These are phyloP conservation scores for Camelina hispida DNA, from an alignment of 345 rosid genomes.

Conservation along the genomic window DNA sequence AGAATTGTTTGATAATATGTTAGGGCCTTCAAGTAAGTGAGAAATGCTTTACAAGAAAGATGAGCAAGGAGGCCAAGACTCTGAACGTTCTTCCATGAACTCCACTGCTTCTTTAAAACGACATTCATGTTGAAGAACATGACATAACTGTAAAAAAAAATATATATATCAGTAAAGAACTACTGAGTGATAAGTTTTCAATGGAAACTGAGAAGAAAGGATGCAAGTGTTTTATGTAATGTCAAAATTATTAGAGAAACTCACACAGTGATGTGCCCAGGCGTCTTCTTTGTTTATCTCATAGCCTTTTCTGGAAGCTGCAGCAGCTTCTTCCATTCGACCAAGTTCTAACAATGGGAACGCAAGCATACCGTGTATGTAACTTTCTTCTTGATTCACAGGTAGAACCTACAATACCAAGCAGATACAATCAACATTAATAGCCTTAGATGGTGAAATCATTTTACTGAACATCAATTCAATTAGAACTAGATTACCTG, in stretches of 20 bases:
- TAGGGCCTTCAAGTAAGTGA: slow-evolving; percentile 1
- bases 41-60: slow-evolving; percentile 71
- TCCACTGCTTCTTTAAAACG: slow-evolving; percentile 81
- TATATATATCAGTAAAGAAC: not conserved
- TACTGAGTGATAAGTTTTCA: not conserved
- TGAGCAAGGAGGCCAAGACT: slow-evolving; percentile 68
- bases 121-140: slow-evolving; percentile 81
- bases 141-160: slow-evolving; percentile 73
- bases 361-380: slow-evolving; percentile 83
- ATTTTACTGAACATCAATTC: slow-evolving; percentile 14
- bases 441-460: slow-evolving; percentile 3
- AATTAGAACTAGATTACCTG: slow-evolving; percentile 54
- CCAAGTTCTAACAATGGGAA: slow-evolving; percentile 88
- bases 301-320: slow-evolving; percentile 76
- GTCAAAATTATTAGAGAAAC: slow-evolving; percentile 39
- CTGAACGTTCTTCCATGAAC: slow-evolving; percentile 76
- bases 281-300: slow-evolving; percentile 74
- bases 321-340: slow-evolving; percentile 73
- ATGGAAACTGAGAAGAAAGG: not conserved
- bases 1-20: slow-evolving; percentile 6
- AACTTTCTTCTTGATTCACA: slow-evolving; percentile 64
- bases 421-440: not conserved
- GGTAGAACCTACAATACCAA: slow-evolving; percentile 64
- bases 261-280: slow-evolving; percentile 91
- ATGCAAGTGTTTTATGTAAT: not conserved